Evolutionary conservation across 805 yeast genomes (phyloP).

Genomic region (Starmerella sp.): DNA sequence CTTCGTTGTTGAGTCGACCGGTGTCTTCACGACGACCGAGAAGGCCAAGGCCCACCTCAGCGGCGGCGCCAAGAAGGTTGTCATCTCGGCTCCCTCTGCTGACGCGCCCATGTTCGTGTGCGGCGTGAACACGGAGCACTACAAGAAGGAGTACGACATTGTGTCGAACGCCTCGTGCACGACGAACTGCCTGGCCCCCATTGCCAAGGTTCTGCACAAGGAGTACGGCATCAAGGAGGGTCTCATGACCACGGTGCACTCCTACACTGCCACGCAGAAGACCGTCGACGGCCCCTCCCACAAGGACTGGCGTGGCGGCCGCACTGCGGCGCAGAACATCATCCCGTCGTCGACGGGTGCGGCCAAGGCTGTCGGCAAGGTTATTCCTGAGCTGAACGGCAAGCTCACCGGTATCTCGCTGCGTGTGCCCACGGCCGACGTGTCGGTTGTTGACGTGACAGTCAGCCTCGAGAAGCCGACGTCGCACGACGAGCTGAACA

Average conservation of each 20-base stretch:
- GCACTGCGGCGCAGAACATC: conserved; percentile 91
- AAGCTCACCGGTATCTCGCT: conserved; percentile 89
- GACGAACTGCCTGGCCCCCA: conserved; percentile 90
- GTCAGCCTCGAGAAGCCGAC: conserved; percentile 67
- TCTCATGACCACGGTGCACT: conserved; percentile 92
- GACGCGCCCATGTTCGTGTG: conserved; percentile 93
- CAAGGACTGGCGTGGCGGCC: conserved; percentile 98
- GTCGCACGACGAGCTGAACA: conserved; percentile 73
- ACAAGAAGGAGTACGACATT: conserved; percentile 63
- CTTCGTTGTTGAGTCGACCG: conserved; percentile 85
- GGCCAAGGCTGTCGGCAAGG: conserved; percentile 95
- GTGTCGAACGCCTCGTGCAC: conserved; percentile 93
- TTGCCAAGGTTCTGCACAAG: conserved; percentile 82
- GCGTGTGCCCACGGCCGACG: conserved; percentile 90
- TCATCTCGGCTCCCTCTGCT: conserved; percentile 87
- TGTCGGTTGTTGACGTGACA: conserved; percentile 87
- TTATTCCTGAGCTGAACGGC: conserved; percentile 80
- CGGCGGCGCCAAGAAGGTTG: conserved; percentile 91
- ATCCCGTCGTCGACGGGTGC: conserved; percentile 96
- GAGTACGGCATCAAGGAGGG: conserved; percentile 80
- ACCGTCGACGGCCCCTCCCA: conserved; percentile 94
- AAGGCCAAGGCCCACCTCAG: conserved; percentile 75
- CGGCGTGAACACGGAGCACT: conserved; percentile 78
- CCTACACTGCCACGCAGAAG: conserved; percentile 93
- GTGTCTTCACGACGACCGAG: conserved; percentile 76